These are phyloP conservation scores for Saitozyma podzolica DNA, from an alignment of 768 basidiomycete genomes.

Conservation along the genomic window DNA sequence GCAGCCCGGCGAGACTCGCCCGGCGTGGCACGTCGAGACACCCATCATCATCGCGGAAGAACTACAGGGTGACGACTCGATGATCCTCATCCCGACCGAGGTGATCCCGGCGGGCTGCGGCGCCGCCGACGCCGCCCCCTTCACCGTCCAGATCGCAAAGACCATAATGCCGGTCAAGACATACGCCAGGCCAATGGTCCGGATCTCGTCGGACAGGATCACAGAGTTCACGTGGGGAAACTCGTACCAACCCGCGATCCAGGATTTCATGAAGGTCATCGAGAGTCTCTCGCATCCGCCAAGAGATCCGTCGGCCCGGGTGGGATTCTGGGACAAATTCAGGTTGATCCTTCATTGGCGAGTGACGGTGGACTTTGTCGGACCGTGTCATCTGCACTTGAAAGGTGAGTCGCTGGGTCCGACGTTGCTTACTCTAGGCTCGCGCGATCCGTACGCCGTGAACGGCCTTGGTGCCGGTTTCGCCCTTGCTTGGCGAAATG, in stretches of 20 bases:
- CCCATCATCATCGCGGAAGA: slow-evolving; percentile 83
- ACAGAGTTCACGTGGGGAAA: slow-evolving; percentile 86
- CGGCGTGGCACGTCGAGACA: slow-evolving; percentile 66
- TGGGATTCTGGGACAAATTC: slow-evolving; percentile 97
- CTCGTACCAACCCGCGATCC: slow-evolving; percentile 79
- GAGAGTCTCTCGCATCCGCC: slow-evolving; percentile 77
- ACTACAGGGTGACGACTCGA: slow-evolving; percentile 66
- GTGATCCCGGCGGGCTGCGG: slow-evolving; percentile 65
- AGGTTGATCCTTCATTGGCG: slow-evolving; percentile 75
- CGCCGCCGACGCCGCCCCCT: slow-evolving; percentile 58
- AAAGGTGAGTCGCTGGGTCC: slow-evolving; percentile 63
- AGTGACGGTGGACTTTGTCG: slow-evolving; percentile 64
- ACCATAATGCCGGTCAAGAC: slow-evolving; percentile 95
- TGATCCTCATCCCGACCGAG: slow-evolving; percentile 70
- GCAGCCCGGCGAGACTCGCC: slow-evolving; percentile 10
- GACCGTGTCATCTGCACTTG: slow-evolving; percentile 71
- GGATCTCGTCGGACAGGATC: slow-evolving; percentile 64
- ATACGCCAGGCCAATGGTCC: slow-evolving; percentile 73
- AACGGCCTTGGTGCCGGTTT: slow-evolving; percentile 78
- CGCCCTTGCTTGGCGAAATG: slow-evolving; percentile 77
- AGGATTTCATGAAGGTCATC: slow-evolving; percentile 78
- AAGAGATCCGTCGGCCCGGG: slow-evolving; percentile 73
- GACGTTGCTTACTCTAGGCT: slow-evolving; percentile 59
- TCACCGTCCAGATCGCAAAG: slow-evolving; percentile 72
- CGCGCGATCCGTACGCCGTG: slow-evolving; percentile 74